Conservation (phyloP, 768 basidiomycete genomes). For the Nidularia sp. region DNA sequence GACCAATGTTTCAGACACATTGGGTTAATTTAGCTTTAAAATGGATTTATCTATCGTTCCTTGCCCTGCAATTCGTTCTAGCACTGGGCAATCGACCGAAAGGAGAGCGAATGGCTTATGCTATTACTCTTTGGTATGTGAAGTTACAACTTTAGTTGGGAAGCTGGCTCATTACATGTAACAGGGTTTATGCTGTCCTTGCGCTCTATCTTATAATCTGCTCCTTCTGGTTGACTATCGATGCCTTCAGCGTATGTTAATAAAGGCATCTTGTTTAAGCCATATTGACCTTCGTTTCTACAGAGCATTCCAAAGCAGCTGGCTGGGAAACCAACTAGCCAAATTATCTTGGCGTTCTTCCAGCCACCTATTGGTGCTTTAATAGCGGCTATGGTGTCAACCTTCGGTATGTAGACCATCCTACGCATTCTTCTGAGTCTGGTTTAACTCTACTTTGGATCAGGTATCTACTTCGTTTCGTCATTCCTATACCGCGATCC, state of each 20-base stretch:
- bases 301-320: conserved; percentile 54
- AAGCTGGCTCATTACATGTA: no score
- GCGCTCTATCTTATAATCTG: conserved; percentile 83
- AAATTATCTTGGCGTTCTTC: conserved; percentile 63
- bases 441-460: conserved; percentile 6
- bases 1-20: conserved; percentile 58
- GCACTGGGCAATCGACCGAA: conserved; percentile 81
- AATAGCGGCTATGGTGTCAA: conserved; percentile 84
- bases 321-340: conserved; percentile 37
- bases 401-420: conserved; percentile 67
- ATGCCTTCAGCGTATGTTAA: conserved; percentile 65
- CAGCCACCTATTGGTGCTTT: conserved; percentile 74
- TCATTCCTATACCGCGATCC: conserved; percentile 94
- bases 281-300: background rate
- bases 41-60: conserved; percentile 84
- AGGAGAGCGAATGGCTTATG: conserved; percentile 75
- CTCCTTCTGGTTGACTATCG: conserved; percentile 79
- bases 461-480: conserved; percentile 77
- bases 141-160: no score
- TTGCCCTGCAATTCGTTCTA: conserved; percentile 69
- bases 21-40: conserved; percentile 82
- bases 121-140: conserved; percentile 66
- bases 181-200: conserved; percentile 85
- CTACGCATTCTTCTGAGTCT: background rate
- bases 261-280: background rate